These are phyloP conservation scores for Cantharellus cinnabarinus DNA, from an alignment of 768 basidiomycete species.

Conservation along the genomic window DNA sequence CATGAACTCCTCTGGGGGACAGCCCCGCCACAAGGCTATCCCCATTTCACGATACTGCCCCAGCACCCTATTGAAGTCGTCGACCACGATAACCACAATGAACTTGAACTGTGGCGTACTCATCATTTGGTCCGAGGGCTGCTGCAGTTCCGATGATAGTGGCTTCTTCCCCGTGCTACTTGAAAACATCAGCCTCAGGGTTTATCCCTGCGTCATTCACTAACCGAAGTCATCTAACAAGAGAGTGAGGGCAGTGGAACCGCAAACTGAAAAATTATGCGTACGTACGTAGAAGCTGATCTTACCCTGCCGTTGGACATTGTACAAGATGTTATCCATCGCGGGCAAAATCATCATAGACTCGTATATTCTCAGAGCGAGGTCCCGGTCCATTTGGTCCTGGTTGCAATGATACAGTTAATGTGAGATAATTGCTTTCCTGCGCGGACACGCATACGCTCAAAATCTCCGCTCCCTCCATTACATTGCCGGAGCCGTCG, in stretches of 20 bases:
- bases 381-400: constrained; percentile 39
- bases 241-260: constrained; percentile 1
- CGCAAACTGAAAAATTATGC: constrained; percentile 14
- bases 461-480: constrained; percentile 56
- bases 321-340: constrained; percentile 74
- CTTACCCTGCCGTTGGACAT: constrained; percentile 84
- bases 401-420: background rate
- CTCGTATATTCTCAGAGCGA: constrained; percentile 39
- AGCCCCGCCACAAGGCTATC: constrained; percentile 76
- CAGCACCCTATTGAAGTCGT: constrained; percentile 33
- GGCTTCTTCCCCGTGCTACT: constrained; percentile 76
- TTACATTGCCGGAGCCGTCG: constrained; percentile 53
- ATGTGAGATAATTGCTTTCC: background rate
- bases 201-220: background rate
- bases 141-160: constrained; percentile 79
- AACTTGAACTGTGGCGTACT: constrained; percentile 29
- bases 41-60: constrained; percentile 93
- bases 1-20: constrained; percentile 62
- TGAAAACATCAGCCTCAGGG: constrained; percentile 1
- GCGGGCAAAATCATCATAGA: constrained; percentile 37
- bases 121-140: constrained; percentile 60
- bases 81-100: background rate
- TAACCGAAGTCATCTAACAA: constrained; percentile 1
- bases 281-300: constrained; percentile 68
- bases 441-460: constrained; percentile 28